Evolutionary conservation across 306 rosid genomes (phyloP).

Genomic region (Adenanthera pavonina): DNA sequence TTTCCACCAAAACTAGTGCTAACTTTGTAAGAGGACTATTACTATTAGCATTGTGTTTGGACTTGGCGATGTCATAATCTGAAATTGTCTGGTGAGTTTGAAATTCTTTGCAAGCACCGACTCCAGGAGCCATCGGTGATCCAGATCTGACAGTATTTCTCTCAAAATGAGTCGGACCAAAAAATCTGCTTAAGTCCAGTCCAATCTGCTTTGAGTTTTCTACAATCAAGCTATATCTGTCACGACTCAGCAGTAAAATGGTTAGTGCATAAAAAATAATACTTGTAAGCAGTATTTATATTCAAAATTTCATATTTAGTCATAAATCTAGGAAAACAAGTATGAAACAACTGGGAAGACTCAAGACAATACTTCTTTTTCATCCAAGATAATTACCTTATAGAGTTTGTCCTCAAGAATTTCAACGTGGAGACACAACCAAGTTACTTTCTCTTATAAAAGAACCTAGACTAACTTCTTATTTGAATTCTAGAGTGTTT

Average conservation of each 20-base stretch:
- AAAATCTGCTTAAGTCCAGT: slow-evolving; percentile 33
- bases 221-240: slow-evolving; percentile 42
- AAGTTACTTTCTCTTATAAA: slow-evolving; percentile 28
- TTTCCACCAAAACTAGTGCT: slow-evolving; percentile 56
- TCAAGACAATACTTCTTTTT: neutral
- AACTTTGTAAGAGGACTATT: slow-evolving; percentile 50
- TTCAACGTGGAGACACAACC: neutral
- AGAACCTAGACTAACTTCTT: slow-evolving; percentile 29
- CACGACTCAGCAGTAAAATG: slow-evolving; percentile 27
- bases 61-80: slow-evolving; percentile 61
- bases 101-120: slow-evolving; percentile 70
- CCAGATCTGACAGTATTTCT: slow-evolving; percentile 40
- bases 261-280: slow-evolving; percentile 24
- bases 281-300: slow-evolving; percentile 14
- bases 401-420: slow-evolving; percentile 14
- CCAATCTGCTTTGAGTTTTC: slow-evolving; percentile 37
- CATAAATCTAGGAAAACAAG: neutral
- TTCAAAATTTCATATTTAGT: slow-evolving; percentile 21
- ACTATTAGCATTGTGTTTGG: slow-evolving; percentile 63
- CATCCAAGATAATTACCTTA: slow-evolving; percentile 16
- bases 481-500: slow-evolving; percentile 23
- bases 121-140: slow-evolving; percentile 74
- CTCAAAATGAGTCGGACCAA: slow-evolving; percentile 33
- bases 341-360: neutral
- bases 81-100: slow-evolving; percentile 56